Base-by-base conservation (phyloP, 208 protist species). In the Trypanosoma congolense region DNA sequence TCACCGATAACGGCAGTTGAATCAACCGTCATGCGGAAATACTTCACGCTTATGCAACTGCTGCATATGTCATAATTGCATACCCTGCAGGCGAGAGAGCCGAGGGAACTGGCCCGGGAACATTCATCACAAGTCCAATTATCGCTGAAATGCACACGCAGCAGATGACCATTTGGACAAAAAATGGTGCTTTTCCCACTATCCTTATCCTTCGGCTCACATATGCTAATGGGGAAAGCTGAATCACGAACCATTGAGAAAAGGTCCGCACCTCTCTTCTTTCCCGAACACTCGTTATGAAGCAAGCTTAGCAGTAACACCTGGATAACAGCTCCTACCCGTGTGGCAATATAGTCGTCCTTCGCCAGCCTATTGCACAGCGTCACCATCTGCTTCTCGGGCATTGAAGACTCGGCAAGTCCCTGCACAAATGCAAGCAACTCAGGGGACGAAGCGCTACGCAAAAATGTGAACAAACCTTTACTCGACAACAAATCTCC, bases 41-140 rank as follows among this genome's bases (percentile, higher is more conserved):
- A 58, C 26, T 33, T 55, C 14, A 44, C 29, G 54, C 78, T 75
- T 19, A 60, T 58, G 44, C 88, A 95, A 16, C 58, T 14, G 3
- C 63, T 57, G 50, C 88, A 95, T 8, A 92, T 21, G 31, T 95
- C 88, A 54, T 90, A 92, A 74, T 95, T 62, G 47, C 88, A 95
- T 25, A 48, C 38, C 1, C 84, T 75, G 46, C 88, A 95, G 0
- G 84, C 77, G 56, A 82, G 70, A 33, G 79, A 75, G 10, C 61
- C 78, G 52, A 77, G 74, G 22, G 58, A 66, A 14, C 56, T 81
- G 10, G 41, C 31, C n/a, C 52, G 33, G 0, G 26, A 36, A 56
- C 88, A 95, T 19, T 24, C 30, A 59, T 95, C 54, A 65, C 88
- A 95, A 10, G 30, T 14, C 84, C 88, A 95, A 50, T 84, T 88